Base-by-base conservation (phyloP, 129 eudicot genomes). In the Pittosporum tobira region DNA sequence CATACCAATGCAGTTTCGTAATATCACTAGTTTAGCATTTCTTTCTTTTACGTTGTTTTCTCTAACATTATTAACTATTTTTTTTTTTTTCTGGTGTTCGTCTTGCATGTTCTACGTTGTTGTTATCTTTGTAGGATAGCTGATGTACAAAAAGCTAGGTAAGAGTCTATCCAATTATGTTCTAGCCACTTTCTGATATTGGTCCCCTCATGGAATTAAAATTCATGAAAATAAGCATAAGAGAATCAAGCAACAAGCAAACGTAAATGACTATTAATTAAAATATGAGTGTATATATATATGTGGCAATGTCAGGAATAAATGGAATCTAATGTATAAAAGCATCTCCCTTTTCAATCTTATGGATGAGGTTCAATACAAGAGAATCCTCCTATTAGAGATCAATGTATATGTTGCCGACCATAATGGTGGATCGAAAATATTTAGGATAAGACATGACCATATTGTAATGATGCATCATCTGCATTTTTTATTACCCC, bases 71-170 rank as follows among this genome's bases (percentile, higher is more conserved):
- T 12, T 34, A 9, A 6, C 40, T 12, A 34, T 34, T 34, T 63
- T 23, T 60, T 45, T 50, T 75, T 38, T 15, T 26, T 13, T 63
- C 58, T 57, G 23, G 30, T 20, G 46, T 44, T 49, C 56, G 37
- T 55, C 60, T 11, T 64, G 72, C 40, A 37, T 52, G 22, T 51
- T 57, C 49, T 51, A 47, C n/a, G 54, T 71, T 64, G 57, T 56
- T 61, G 59, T 42, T 65, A 47, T 63, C 27, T 31, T 55, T 66
- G 76, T 30, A 34, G 73, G 50, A 59, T 60, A 44, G 68, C 59
- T 72, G 80, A 82, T 38, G 77, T 75, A 77, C 67, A 66, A 82
- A 38, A 58, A 58, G 49, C 23, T 6, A 13, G 49, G 31, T 6
- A 13, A 40, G 63, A 36, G 63, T 16, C 22, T 38, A 58, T 58